Percentiles rank a stretch among this genome's conserved stretches.
Evolutionary conservation across 805 yeast genomes (phyloP).

Genomic region (Ogataea nitratoaversa): DNA sequence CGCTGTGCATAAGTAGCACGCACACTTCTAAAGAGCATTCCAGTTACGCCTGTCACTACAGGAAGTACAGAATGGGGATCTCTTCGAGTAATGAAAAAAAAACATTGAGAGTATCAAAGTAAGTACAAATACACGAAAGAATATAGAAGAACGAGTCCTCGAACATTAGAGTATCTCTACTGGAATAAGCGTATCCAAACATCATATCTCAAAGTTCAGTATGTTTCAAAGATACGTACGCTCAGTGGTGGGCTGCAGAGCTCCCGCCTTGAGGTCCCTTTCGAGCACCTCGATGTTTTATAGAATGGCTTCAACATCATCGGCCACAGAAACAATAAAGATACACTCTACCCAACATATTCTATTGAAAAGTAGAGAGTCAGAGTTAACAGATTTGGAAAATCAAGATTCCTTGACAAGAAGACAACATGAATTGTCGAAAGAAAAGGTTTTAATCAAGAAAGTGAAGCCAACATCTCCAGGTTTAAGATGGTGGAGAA

Average conservation of each 20-base stretch:
- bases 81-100: no score
- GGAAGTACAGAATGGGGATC: no score
- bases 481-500: slow-evolving; percentile 81
- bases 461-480: slow-evolving; percentile 79
- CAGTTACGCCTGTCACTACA: slow-evolving; percentile 10
- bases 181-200: no score
- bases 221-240: slow-evolving; percentile 4
- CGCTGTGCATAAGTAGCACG: slow-evolving; percentile 24
- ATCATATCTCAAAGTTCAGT: neutral
- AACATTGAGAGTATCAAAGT: no score
- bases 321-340: slow-evolving; percentile 1
- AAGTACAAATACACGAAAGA: no score
- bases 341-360: slow-evolving; percentile 32
- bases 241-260: neutral
- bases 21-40: slow-evolving; percentile 3
- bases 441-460: slow-evolving; percentile 68
- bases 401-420: slow-evolving; percentile 67
- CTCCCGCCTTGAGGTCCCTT: neutral
- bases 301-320: slow-evolving; percentile 19
- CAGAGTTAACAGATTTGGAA: slow-evolving; percentile 69
- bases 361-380: slow-evolving; percentile 30
- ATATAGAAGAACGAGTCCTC: no score
- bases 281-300: neutral
- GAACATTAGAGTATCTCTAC: no score
- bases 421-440: slow-evolving; percentile 69